Conservation (phyloP, 75 land plant species). For the Azolla pinnata region DNA sequence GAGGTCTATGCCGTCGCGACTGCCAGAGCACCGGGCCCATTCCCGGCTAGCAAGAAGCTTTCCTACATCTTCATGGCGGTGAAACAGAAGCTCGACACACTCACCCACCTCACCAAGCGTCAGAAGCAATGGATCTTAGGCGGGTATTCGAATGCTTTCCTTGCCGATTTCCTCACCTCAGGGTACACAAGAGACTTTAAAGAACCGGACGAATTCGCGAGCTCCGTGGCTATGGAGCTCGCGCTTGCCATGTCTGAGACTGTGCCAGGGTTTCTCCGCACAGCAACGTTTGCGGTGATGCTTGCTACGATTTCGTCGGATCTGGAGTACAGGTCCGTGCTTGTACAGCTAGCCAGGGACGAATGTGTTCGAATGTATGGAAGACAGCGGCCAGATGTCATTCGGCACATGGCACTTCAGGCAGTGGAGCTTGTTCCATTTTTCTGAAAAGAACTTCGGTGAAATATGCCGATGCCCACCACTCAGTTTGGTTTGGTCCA, state of each 20-base stretch:
- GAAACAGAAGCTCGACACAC: neutral
- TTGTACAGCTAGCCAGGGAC: neutral
- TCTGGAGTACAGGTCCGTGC: neutral
- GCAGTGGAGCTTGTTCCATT: conserved; percentile 5
- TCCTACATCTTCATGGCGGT: neutral
- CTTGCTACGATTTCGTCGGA: neutral
- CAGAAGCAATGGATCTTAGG: conserved; percentile 10
- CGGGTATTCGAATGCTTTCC: neutral
- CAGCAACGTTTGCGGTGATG: neutral
- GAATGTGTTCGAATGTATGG: conserved; percentile 8
- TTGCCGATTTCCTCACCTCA: neutral
- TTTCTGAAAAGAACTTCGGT: no score
- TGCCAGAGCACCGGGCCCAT: neutral
- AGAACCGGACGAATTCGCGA: neutral
- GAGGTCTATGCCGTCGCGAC: conserved; percentile 4
- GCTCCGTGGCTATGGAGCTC: neutral
- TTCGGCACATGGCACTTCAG: neutral
- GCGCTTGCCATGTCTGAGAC: conserved; percentile 5
- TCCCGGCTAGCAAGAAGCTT: conserved; percentile 2
- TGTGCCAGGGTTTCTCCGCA: conserved; percentile 6
- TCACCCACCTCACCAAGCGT: neutral
- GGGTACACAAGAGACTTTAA: conserved; percentile 4
- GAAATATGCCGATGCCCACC: no score
- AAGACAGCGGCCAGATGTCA: conserved; percentile 5
- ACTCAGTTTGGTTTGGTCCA: no score